These are phyloP conservation scores for Evernia prunastri DNA, from an alignment of 495 filamentous ascomycete genomes.

Conservation along the genomic window DNA sequence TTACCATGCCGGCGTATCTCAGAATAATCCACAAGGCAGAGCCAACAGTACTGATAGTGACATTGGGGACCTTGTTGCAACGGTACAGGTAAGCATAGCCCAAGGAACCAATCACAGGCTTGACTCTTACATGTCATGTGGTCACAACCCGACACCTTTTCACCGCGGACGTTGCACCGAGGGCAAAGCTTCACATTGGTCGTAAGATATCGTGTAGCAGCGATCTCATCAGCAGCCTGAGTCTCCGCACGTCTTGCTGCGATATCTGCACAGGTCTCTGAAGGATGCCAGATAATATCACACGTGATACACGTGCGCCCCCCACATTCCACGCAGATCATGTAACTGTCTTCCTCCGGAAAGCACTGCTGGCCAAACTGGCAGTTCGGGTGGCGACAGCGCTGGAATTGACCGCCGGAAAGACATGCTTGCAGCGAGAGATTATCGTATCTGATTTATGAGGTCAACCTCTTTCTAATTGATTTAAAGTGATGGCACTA, in stretches of 20 bases:
- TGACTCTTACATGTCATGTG: constrained; percentile 14
- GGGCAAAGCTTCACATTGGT: constrained; percentile 13
- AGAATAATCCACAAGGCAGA: constrained; percentile 8
- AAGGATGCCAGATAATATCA: constrained; percentile 9
- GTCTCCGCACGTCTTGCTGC: constrained; percentile 5
- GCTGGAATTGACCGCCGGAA: constrained; percentile 4
- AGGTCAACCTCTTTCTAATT: background rate
- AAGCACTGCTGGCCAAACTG: constrained; percentile 12
- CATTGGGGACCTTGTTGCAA: constrained; percentile 10
- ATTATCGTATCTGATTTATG: constrained; percentile 12
- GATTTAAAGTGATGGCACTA: background rate
- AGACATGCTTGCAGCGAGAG: constrained; percentile 1
- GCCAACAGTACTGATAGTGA: constrained; percentile 15
- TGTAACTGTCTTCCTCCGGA: constrained; percentile 9
- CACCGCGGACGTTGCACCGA: constrained; percentile 1
- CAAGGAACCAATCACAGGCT: background rate
- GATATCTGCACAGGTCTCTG: constrained; percentile 6
- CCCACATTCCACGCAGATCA: constrained; percentile 11
- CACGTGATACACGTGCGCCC: constrained; percentile 15
- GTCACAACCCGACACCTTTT: constrained; percentile 14
- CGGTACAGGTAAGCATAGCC: background rate
- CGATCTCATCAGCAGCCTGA: background rate
- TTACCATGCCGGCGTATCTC: constrained; percentile 1
- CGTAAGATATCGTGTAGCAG: constrained; percentile 5
- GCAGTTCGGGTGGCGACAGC: constrained; percentile 14